A percentile compares a stretch with the other conserved stretches of the same genome.
Conservation (phyloP, 1,139 yeast species). For the Saccharomyces hybrid region DNA sequence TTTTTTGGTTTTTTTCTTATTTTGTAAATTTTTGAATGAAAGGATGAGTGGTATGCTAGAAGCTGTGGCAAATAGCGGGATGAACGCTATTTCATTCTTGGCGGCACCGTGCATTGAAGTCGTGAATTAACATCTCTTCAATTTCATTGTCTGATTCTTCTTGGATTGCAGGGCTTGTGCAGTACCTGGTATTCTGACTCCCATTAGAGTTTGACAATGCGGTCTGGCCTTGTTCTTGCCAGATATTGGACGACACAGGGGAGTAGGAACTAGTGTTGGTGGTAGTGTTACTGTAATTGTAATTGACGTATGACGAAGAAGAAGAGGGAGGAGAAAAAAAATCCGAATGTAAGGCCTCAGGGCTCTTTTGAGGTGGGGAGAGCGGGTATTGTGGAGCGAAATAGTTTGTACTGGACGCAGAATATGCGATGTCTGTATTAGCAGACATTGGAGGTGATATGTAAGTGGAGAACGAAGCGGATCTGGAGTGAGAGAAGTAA, state of each 20-base stretch:
- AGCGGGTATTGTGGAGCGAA: not conserved
- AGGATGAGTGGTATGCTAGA: too few species aligned
- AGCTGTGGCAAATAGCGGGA: too few species aligned
- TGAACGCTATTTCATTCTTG: not conserved
- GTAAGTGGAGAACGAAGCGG: not conserved
- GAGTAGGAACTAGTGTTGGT: not conserved
- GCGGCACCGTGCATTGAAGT: not conserved
- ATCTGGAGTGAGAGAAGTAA: not conserved
- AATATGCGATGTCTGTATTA: not conserved
- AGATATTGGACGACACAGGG: not conserved
- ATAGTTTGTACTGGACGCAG: not conserved
- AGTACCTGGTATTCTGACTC: not conserved
- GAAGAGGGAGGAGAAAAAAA: not conserved
- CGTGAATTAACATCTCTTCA: not conserved
- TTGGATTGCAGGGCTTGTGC: not conserved
- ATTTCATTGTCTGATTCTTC: not conserved
- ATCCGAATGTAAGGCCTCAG: not conserved
- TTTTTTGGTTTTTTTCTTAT: not conserved
- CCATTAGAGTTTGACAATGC: not conserved
- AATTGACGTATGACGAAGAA: not conserved
- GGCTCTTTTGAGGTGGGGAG: not conserved
- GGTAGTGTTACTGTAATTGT: not conserved
- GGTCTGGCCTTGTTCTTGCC: not conserved
- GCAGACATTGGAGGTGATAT: not conserved
- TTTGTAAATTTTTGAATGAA: not conserved